A percentile compares a stretch with the other conserved stretches of the same genome.
Conservation (phyloP, 768 basidiomycete genomes). For the Lentinula sp. region DNA sequence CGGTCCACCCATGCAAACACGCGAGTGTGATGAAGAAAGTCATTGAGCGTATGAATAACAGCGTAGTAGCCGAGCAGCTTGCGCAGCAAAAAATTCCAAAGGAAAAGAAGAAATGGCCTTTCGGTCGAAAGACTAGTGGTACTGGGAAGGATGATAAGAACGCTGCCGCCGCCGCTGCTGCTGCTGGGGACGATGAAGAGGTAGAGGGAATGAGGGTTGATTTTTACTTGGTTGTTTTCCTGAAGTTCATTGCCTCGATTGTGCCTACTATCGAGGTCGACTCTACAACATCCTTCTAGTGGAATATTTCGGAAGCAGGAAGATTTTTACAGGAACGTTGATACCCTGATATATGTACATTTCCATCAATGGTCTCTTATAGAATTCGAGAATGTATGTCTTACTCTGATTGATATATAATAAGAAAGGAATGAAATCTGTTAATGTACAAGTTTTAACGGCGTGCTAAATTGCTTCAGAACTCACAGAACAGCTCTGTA, state of each 20-base stretch:
- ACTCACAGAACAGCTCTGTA: too few species aligned
- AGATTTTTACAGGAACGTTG: conserved; percentile 2
- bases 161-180: conserved; percentile 14
- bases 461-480: too few species aligned
- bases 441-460: not conserved
- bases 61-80: conserved; percentile 78
- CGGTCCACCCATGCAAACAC: conserved; percentile 98
- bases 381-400: not conserved
- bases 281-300: conserved; percentile 71
- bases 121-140: conserved; percentile 68
- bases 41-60: conserved; percentile 95
- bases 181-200: conserved; percentile 55
- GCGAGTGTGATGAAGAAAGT: conserved; percentile 99
- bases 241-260: conserved; percentile 98
- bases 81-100: conserved; percentile 49
- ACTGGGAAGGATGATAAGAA: conserved; percentile 47
- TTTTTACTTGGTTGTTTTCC: conserved; percentile 96
- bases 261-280: conserved; percentile 99
- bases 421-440: conserved; percentile 1
- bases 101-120: conserved; percentile 80
- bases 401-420: not conserved
- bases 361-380: not conserved
- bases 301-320: not conserved
- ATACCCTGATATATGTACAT: conserved; percentile 14
- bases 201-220: conserved; percentile 93